Base-by-base conservation (phyloP, 1,139 yeast species). In the Saccharomyces pastorianus region DNA sequence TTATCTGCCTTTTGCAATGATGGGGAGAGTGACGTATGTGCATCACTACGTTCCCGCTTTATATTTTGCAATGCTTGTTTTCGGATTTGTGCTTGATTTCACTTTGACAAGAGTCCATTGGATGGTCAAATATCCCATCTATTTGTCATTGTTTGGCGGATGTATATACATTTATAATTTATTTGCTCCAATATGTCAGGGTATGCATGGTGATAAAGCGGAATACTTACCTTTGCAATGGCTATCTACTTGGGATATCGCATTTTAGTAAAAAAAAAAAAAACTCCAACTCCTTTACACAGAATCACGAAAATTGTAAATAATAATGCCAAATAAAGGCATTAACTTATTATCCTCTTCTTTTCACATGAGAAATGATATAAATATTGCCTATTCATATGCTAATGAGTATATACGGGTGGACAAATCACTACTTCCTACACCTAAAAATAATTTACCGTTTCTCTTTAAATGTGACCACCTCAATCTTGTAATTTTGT, bases 31-130 rank as follows among this genome's bases (percentile, higher is more conserved):
- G 52, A 86, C 93, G 0, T 86, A 86, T 66, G 85, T 85, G 38
- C 95, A 86, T 69, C 95, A 86, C 69, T 86, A 86, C 66, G 81
- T 84, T 55, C 95, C 95, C 5, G 91, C 93, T 0, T 75, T 85
- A 62, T 86, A 83, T 70, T 86, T 86, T 72, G 93, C 91, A 52
- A 80, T 85, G 65, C 73, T 84, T 59, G 80, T 83, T 6, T 74
- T 82, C 57, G 85, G 82, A 7, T 84, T 78, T 63, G 76, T 80
- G 55, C 67, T 84, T 42, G 90, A 86, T 56, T 70, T 73, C 49
- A 6, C 44, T 38, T 52, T 62, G 5, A 32, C 66, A 9, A 60
- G 61, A 4, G 44, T 57, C 7, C 52, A 58, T 59, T 46, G 69
- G 66, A 53, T 71, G 70, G 61, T 74, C 13, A 63, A 58, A 49